Evolutionary conservation across 345 rosid genomes (phyloP).

Genomic region (Ailanthus altissimus): DNA sequence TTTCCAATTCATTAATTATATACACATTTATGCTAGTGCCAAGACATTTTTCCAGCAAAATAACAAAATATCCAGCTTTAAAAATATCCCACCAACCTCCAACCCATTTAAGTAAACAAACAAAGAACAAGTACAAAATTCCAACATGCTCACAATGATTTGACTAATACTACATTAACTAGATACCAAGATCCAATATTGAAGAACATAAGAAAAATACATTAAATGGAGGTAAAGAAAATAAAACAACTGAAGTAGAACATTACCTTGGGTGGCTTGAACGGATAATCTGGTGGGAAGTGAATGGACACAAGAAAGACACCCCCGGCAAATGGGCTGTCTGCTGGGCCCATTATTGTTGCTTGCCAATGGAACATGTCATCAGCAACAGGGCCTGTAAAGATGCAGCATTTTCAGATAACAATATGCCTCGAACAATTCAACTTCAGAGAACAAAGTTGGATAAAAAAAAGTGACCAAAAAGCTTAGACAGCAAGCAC

Average conservation of each 20-base stretch:
- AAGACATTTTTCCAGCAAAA: not conserved
- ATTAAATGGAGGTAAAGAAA: not conserved
- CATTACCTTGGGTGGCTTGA: constrained; percentile 75
- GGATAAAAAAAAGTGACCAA: not conserved
- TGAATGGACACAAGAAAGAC: constrained; percentile 71
- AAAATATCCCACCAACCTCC: not conserved
- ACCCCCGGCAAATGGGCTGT: constrained; percentile 74
- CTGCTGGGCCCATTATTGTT: constrained; percentile 74
- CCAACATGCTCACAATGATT: not conserved
- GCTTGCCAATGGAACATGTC: constrained; percentile 88
- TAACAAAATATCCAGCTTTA: not conserved
- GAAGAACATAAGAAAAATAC: not conserved
- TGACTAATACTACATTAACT: not conserved
- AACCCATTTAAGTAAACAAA: not conserved
- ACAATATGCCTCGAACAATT: not conserved
- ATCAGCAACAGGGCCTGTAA: constrained; percentile 65
- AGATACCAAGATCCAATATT: not conserved
- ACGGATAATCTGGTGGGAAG: constrained; percentile 80
- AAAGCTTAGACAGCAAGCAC: not conserved
- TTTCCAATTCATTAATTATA: not conserved
- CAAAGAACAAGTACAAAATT: not conserved
- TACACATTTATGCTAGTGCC: not conserved
- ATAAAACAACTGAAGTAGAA: not conserved
- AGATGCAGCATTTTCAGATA: not conserved
- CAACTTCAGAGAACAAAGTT: not conserved